phyloP scores from a whole-genome alignment of 2,329 filamentous ascomycete species.

The Aplosporella prunicola region DNA sequence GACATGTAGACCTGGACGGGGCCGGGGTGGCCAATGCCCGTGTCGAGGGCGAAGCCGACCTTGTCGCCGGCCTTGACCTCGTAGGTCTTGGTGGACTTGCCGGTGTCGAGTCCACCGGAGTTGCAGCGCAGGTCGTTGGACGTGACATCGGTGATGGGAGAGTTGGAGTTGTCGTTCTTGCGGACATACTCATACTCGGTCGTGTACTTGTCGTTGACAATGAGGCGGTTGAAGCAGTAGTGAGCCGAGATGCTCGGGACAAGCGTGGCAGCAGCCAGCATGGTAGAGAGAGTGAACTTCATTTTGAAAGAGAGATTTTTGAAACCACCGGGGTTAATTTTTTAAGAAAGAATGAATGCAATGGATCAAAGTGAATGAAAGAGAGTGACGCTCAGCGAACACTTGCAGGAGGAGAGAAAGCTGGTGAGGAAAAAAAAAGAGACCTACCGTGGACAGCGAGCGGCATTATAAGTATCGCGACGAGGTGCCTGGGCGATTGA shows the following conservation, averaged over 20 bases:
- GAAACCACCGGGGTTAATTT: conserved; percentile 9
- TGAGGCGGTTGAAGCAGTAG: conserved; percentile 29
- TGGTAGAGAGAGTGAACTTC: conserved; percentile 21
- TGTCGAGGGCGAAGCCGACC: conserved; percentile 42
- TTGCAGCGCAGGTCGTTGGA: conserved; percentile 28
- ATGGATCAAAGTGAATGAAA: conserved; percentile 6
- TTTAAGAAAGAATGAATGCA: conserved; percentile 7
- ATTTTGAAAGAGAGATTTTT: conserved; percentile 14
- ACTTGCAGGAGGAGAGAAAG: conserved; percentile 3
- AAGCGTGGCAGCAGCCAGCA: conserved; percentile 16
- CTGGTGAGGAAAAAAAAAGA: conserved; percentile 4
- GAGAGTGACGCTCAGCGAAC: conserved; percentile 11
- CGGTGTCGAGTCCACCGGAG: conserved; percentile 21
- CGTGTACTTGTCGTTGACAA: conserved; percentile 25
- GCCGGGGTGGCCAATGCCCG: conserved; percentile 35
- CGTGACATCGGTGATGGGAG: conserved; percentile 22
- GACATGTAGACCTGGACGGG: conserved; percentile 30
- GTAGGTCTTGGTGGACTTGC: conserved; percentile 27
- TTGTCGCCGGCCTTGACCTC: conserved; percentile 29
- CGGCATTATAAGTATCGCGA: conserved; percentile 1
- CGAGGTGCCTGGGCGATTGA: not conserved
- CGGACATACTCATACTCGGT: conserved; percentile 27
- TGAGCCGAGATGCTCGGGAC: conserved; percentile 21
- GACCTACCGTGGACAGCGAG: not conserved
- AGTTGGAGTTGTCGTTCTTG: conserved; percentile 27